Evolutionary conservation across 2,329 filamentous ascomycete genomes (phyloP).

Genomic region (Blastomyces silverae): DNA sequence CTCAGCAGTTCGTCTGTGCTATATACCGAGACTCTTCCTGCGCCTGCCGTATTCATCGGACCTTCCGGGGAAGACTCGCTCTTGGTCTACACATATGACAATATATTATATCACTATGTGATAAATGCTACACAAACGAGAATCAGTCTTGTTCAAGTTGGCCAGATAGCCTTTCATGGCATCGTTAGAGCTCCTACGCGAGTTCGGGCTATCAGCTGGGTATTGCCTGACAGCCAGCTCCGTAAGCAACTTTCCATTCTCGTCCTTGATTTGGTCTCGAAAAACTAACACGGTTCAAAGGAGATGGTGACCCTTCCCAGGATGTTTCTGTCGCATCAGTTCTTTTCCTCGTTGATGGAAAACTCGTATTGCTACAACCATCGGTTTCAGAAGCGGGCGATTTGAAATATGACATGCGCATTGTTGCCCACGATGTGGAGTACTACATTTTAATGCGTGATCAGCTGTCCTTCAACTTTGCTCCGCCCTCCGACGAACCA

Average conservation of each 20-base stretch:
- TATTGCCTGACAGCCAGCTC: constrained; percentile 83
- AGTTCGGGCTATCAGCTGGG: constrained; percentile 91
- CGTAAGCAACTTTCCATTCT: constrained; percentile 40
- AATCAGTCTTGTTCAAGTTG: constrained; percentile 80
- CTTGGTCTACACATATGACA: constrained; percentile 94
- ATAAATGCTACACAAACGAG: constrained; percentile 65
- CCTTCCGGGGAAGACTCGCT: constrained; percentile 89
- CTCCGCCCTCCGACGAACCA: constrained; percentile 43
- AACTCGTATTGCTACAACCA: constrained; percentile 84
- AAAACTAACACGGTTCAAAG: constrained; percentile 31
- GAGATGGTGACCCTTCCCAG: constrained; percentile 86
- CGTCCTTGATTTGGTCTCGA: neutral
- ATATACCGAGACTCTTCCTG: constrained; percentile 68
- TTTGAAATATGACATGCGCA: constrained; percentile 96
- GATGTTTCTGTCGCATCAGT: constrained; percentile 92
- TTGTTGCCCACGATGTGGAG: constrained; percentile 92
- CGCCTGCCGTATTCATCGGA: constrained; percentile 83
- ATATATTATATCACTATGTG: constrained; percentile 89
- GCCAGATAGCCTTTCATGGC: constrained; percentile 94
- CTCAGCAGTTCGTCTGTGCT: constrained; percentile 67
- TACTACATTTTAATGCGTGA: constrained; percentile 92
- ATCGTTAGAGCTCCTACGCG: constrained; percentile 90
- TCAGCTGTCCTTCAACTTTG: constrained; percentile 52
- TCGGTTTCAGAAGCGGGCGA: constrained; percentile 74
- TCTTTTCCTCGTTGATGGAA: constrained; percentile 93